These are phyloP conservation scores for Ceratocystis destructans DNA, from an alignment of 2,329 filamentous ascomycete genomes.

Conservation along the genomic window DNA sequence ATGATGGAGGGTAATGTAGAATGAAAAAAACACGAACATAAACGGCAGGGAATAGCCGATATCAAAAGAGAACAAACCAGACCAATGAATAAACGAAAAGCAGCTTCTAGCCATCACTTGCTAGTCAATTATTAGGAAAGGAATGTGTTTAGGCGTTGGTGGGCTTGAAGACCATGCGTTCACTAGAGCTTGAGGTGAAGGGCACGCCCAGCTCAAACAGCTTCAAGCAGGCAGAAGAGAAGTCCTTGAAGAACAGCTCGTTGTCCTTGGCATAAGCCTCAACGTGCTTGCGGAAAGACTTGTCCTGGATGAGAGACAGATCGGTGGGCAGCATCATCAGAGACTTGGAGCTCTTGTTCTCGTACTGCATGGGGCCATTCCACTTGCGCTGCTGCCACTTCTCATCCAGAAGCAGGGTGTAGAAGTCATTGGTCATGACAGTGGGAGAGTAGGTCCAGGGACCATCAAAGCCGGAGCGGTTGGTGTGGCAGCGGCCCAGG, in stretches of 20 bases:
- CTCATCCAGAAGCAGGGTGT: constrained; percentile 71
- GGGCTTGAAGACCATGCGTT: constrained; percentile 51
- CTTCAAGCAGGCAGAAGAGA: constrained; percentile 61
- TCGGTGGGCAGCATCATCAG: constrained; percentile 98
- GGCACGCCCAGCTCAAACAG: constrained; percentile 92
- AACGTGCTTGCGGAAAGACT: constrained; percentile 65
- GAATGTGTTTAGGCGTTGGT: constrained; percentile 22
- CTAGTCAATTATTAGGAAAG: background rate
- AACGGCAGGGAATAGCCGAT: background rate
- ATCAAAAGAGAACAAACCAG: background rate
- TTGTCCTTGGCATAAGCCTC: constrained; percentile 86
- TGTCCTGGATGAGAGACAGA: constrained; percentile 75
- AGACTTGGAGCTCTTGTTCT: constrained; percentile 73
- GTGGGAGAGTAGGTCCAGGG: constrained; percentile 90
- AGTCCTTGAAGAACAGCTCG: constrained; percentile 87
- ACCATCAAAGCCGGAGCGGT: constrained; percentile 76
- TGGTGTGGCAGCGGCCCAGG: constrained; percentile 76
- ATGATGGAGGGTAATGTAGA: background rate
- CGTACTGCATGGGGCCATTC: constrained; percentile 77
- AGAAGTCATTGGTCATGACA: constrained; percentile 90
- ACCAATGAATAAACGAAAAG: constrained; percentile 1
- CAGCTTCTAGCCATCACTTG: background rate
- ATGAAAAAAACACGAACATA: background rate
- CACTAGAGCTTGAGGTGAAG: constrained; percentile 49
- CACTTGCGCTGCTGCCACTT: constrained; percentile 89